phyloP scores from a whole-genome alignment of 2,329 filamentous ascomycete species.

The Penicillium brasilianum region DNA sequence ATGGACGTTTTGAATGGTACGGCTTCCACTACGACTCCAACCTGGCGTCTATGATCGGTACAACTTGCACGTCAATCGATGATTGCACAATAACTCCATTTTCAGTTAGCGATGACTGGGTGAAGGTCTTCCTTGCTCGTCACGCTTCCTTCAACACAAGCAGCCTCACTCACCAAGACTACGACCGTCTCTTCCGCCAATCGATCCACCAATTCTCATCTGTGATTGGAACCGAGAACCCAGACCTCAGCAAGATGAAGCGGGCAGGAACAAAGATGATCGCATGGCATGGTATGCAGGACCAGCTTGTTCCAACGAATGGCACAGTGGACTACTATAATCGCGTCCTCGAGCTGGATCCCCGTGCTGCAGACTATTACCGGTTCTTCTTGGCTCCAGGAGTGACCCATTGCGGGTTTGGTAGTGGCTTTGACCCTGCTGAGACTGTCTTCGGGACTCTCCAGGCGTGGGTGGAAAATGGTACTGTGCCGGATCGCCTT shows the following conservation, averaged over 20 bases:
- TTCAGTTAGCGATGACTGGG: conserved; percentile 15
- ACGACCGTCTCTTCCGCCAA: conserved; percentile 13
- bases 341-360: conserved; percentile 7
- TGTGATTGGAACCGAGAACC: conserved; percentile 13
- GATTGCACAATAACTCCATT: conserved; percentile 16
- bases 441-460: background rate
- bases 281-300: conserved; percentile 22
- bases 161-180: conserved; percentile 5
- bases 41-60: conserved; percentile 9
- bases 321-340: conserved; percentile 21
- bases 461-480: background rate
- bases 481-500: background rate
- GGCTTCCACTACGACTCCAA: conserved; percentile 16
- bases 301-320: conserved; percentile 20
- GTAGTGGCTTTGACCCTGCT: background rate
- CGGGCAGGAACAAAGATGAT: conserved; percentile 16
- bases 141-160: conserved; percentile 2
- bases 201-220: conserved; percentile 12
- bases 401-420: conserved; percentile 36
- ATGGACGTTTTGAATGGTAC: conserved; percentile 14
- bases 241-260: conserved; percentile 15
- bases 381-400: conserved; percentile 58
- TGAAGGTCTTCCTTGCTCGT: conserved; percentile 14
- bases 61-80: conserved; percentile 16
- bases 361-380: conserved; percentile 55